These are phyloP conservation scores for Candida pseudocylindracea DNA, from an alignment of 1,139 yeast genomes.

Conservation along the genomic window DNA sequence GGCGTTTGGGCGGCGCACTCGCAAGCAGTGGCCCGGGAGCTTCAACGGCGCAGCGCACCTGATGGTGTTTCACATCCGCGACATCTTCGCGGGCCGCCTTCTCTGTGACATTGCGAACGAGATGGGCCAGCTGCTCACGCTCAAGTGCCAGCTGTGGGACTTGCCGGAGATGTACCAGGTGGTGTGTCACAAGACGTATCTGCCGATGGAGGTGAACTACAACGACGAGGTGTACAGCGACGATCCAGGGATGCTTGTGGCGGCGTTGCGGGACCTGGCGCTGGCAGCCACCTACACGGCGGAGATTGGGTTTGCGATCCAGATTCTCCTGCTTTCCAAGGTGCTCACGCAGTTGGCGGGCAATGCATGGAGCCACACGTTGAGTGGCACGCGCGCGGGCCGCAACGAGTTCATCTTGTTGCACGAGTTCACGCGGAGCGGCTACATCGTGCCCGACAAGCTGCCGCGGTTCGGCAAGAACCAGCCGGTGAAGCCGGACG, in stretches of 20 bases:
- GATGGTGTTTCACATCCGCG: conserved; percentile 15
- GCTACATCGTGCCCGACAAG: conserved; percentile 79
- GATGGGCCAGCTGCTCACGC: conserved; percentile 81
- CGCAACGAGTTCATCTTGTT: conserved; percentile 83
- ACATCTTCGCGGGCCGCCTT: conserved; percentile 67
- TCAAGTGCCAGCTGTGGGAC: conserved; percentile 94
- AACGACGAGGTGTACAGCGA: conserved; percentile 43
- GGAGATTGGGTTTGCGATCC: conserved; percentile 60
- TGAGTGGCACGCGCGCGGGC: conserved; percentile 92
- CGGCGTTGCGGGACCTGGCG: conserved; percentile 53
- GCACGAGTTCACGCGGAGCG: conserved; percentile 73
- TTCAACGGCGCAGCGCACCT: conserved; percentile 21
- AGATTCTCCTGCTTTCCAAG: conserved; percentile 71
- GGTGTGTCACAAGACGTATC: conserved; percentile 37
- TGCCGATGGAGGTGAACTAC: conserved; percentile 51
- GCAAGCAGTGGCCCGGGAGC: conserved; percentile 57
- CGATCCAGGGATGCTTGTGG: conserved; percentile 41
- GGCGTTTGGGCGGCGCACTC: conserved; percentile 60
- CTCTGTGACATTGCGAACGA: conserved; percentile 87
- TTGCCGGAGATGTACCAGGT: conserved; percentile 76
- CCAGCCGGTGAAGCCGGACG: conserved; percentile 16
- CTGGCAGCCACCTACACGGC: conserved; percentile 52
- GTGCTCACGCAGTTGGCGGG: conserved; percentile 92
- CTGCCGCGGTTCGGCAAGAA: conserved; percentile 28
- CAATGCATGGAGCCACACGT: conserved; percentile 90